A percentile compares a stretch with the other conserved stretches of the same genome.
Conservation (phyloP, 208 protist species). For the Strigomonas culicis region DNA sequence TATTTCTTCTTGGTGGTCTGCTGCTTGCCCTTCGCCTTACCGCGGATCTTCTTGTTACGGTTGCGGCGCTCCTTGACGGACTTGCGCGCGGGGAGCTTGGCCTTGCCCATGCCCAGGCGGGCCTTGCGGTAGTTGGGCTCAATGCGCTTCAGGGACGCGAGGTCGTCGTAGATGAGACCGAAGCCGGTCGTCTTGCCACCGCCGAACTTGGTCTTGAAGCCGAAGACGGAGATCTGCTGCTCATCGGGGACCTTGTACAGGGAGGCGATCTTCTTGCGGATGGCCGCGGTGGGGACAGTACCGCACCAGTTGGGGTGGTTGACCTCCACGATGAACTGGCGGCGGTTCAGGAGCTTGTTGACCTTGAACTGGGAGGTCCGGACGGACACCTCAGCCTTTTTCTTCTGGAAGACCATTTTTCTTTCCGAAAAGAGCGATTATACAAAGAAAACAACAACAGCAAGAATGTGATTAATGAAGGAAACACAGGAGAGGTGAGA, state of each 20-base stretch:
- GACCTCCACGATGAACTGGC: slow-evolving; percentile 98
- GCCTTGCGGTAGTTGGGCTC: slow-evolving; percentile 98
- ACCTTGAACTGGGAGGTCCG: slow-evolving; percentile 98
- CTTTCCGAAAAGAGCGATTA: background rate
- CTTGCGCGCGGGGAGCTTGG: slow-evolving; percentile 93
- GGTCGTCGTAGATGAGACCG: slow-evolving; percentile 99
- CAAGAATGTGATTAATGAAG: slow-evolving; percentile 9
- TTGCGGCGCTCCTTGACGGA: slow-evolving; percentile 99
- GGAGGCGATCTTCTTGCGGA: slow-evolving; percentile 94
- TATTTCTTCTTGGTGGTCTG: slow-evolving; percentile 94
- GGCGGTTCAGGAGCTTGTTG: slow-evolving; percentile 99
- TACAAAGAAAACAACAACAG: slow-evolving; percentile 13
- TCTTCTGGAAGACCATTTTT: slow-evolving; percentile 87
- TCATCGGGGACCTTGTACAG: slow-evolving; percentile 98
- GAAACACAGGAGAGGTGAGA: slow-evolving; percentile 5
- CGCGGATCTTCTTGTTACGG: slow-evolving; percentile 97
- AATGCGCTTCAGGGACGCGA: slow-evolving; percentile 93
- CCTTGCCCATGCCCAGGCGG: slow-evolving; percentile 92
- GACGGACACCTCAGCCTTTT: slow-evolving; percentile 89
- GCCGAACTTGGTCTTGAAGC: slow-evolving; percentile 99
- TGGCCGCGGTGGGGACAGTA: slow-evolving; percentile 92
- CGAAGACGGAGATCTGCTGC: slow-evolving; percentile 96
- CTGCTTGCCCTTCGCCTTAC: slow-evolving; percentile 94
- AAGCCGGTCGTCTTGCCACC: slow-evolving; percentile 99
- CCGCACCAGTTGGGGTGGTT: slow-evolving; percentile 86